phyloP scores from a whole-genome alignment of 371 early-diverging fungal species.

The Mucor circinelloides region DNA sequence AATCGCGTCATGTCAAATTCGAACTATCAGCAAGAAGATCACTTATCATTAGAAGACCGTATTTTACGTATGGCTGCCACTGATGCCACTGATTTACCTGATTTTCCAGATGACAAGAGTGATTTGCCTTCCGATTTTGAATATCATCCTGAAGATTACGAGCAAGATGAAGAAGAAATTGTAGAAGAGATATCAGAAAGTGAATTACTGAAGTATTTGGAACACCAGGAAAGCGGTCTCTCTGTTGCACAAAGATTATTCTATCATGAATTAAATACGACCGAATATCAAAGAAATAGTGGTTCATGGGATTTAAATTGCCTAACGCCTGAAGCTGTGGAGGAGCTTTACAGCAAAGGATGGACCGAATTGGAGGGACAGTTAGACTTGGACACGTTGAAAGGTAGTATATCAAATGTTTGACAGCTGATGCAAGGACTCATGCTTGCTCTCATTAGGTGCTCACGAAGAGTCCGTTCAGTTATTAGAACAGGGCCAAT shows the following conservation, averaged over 20 bases:
- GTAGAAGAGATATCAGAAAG: constrained; percentile 60
- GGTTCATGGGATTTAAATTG: constrained; percentile 29
- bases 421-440: background rate
- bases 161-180: constrained; percentile 49
- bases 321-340: constrained; percentile 35
- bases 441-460: constrained; percentile 11
- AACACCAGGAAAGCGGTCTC: constrained; percentile 51
- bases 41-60: constrained; percentile 32
- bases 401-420: constrained; percentile 15
- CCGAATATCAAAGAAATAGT: constrained; percentile 29
- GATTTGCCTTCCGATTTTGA: constrained; percentile 66
- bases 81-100: constrained; percentile 39
- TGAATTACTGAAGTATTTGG: constrained; percentile 54
- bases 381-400: constrained; percentile 42
- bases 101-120: constrained; percentile 62
- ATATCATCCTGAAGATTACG: constrained; percentile 50
- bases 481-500: constrained; percentile 25
- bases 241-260: constrained; percentile 54
- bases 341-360: constrained; percentile 57
- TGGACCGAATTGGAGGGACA: constrained; percentile 56
- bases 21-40: background rate
- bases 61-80: constrained; percentile 32
- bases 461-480: constrained; percentile 37
- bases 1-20: background rate
- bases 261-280: constrained; percentile 48